These are phyloP conservation scores for Solanum virginianum DNA, from an alignment of 257 asterid species.

Conservation along the genomic window DNA sequence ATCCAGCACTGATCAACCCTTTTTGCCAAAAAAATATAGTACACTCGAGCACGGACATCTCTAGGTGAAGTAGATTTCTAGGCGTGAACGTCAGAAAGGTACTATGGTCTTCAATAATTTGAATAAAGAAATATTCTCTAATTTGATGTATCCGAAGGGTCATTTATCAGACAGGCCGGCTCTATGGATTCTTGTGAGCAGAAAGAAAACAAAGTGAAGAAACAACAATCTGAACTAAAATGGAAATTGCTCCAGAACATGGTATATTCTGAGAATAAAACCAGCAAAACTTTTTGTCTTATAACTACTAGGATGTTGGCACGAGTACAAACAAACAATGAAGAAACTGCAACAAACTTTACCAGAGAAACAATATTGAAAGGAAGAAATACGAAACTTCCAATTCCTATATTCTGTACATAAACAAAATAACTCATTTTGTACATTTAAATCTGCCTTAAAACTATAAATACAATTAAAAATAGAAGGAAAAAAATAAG, in stretches of 20 bases:
- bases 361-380: neutral
- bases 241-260: neutral
- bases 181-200: neutral
- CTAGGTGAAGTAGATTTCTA: slow-evolving; percentile 15
- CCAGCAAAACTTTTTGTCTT: neutral
- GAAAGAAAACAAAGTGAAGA: neutral
- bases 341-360: neutral
- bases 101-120: neutral
- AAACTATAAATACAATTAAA: neutral
- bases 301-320: neutral
- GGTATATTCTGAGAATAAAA: neutral
- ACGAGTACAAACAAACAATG: neutral
- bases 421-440: neutral
- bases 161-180: neutral
- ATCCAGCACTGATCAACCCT: neutral
- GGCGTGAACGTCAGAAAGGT: slow-evolving; percentile 16
- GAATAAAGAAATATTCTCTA: neutral
- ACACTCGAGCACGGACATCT: neutral
- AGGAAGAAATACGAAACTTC: neutral
- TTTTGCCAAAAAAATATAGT: neutral
- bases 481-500: neutral
- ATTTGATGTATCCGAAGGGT: slow-evolving; percentile 18
- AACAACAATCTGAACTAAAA: neutral
- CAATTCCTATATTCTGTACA: neutral
- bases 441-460: neutral